Evolutionary conservation across 768 basidiomycete species (phyloP).

Genomic region (Serendipita vermifera): DNA sequence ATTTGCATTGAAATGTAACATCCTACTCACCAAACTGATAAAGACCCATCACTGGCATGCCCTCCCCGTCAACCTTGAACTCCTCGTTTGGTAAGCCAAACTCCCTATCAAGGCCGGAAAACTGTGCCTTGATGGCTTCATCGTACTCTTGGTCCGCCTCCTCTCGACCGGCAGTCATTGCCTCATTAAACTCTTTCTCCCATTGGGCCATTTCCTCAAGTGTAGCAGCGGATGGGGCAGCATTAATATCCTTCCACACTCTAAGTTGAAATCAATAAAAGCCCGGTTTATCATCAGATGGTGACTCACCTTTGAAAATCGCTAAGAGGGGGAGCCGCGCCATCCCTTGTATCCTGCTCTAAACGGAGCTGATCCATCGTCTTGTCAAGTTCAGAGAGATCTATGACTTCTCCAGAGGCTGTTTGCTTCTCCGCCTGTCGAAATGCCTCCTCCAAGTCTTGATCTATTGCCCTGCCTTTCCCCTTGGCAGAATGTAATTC

Average conservation of each 20-base stretch:
- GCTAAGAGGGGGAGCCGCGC: constrained; percentile 24
- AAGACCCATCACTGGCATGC: constrained; percentile 55
- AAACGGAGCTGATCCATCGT: constrained; percentile 14
- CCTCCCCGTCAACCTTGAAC: constrained; percentile 46
- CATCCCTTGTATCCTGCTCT: constrained; percentile 15
- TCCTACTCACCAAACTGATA: constrained; percentile 62
- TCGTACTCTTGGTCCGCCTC: constrained; percentile 49
- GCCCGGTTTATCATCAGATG: neutral
- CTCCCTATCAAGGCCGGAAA: constrained; percentile 47
- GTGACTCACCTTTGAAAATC: constrained; percentile 38
- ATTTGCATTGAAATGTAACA: neutral
- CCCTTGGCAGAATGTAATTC: constrained; percentile 44
- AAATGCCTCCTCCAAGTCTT: constrained; percentile 30
- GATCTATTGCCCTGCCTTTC: constrained; percentile 58
- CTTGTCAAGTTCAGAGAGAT: constrained; percentile 20
- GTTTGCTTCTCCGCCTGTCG: constrained; percentile 24
- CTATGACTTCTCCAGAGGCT: constrained; percentile 10
- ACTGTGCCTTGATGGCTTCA: constrained; percentile 41
- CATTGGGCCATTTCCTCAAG: constrained; percentile 57
- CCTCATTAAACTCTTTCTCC: constrained; percentile 72
- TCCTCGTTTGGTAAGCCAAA: constrained; percentile 17
- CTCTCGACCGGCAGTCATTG: constrained; percentile 57
- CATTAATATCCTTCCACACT: constrained; percentile 32
- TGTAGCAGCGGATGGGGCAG: neutral
- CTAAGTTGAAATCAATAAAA: constrained; percentile 27